Evolutionary conservation across 805 yeast genomes (phyloP), one percentile per base, ranked within the genome.

Genomic region (Candida glaebosa): DNA sequence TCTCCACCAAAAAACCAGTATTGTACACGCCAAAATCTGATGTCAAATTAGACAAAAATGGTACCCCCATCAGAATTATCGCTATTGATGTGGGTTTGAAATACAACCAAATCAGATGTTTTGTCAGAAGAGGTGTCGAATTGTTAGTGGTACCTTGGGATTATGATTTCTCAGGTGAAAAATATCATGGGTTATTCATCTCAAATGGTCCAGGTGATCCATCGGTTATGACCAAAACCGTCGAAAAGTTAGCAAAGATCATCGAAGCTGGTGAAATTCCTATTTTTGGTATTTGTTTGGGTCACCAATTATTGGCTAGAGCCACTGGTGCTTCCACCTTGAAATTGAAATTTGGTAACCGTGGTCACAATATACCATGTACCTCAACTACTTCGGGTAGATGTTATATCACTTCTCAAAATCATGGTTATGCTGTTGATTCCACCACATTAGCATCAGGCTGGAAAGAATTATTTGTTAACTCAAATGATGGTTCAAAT

Each of bases 131-230:
- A 59, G 99, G 99, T 63, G 96, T 93, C 39, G 97, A 95, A 69
- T 75, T 93, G 52, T 79, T 81, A 60, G 97, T 93, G 42, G 97
- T 93, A 37, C 98, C 99, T 46, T 91, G 91, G 90, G 83, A 93
- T 63, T 82, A 89, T 60, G 96, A 89, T 65, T 83, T 85, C 63
- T 71, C 85, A 47, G 57, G 67, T 38, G 96, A 88, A 65, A 75
- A 81, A 48, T 93, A 84, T 61, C 99, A 93, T 64, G 99, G 99
- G 73, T 75, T 93, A 56, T 93, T 93, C 67, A 73, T 91, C 51
- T 90, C 97, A 42, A 93, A 93, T 67, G 99, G 99, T 73, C 99
- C 99, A 20, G 99, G 99, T 79, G 98, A 93, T 70, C 99, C 99
- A 43, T 78, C 93, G 34, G 87, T 86, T 43, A 76, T 93, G 80